Evolutionary conservation across 176 grass and related monocot genomes (phyloP).

Genomic region (Triticum dicoccoides): DNA sequence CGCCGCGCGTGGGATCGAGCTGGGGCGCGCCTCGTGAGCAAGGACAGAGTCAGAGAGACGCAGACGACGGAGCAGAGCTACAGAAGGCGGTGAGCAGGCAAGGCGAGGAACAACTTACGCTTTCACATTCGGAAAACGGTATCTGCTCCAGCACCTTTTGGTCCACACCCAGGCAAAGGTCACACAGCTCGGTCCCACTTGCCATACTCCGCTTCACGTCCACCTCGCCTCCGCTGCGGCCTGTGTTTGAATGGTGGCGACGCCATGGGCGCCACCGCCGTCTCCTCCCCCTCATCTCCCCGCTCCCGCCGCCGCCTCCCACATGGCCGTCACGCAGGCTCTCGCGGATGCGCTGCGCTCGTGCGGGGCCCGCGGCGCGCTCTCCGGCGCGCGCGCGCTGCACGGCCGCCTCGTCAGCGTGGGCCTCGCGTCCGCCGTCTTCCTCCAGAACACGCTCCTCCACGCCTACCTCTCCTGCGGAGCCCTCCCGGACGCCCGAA

Average conservation of each 20-base stretch:
- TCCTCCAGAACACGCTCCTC: slow-evolving; percentile 92
- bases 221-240: background rate
- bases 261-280: slow-evolving; percentile 59
- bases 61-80: background rate
- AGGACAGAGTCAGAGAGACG: background rate
- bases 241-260: slow-evolving; percentile 80
- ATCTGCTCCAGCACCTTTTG: background rate
- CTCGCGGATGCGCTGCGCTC: slow-evolving; percentile 59
- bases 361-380: slow-evolving; percentile 30
- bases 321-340: slow-evolving; percentile 79
- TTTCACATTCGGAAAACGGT: background rate
- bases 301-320: slow-evolving; percentile 21
- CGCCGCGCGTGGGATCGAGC: background rate
- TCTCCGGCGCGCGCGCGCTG: slow-evolving; percentile 52
- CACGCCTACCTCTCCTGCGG: slow-evolving; percentile 73
- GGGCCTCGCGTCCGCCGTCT: slow-evolving; percentile 69
- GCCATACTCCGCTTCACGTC: background rate
- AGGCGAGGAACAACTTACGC: background rate
- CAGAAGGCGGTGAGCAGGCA: background rate
- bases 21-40: slow-evolving; percentile 17
- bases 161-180: background rate
- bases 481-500: slow-evolving; percentile 57
- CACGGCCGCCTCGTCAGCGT: slow-evolving; percentile 71
- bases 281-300: background rate
- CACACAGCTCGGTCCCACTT: slow-evolving; percentile 7